Base-by-base conservation (phyloP, 257 asterid genomes). In the Solanum stenotomum region DNA sequence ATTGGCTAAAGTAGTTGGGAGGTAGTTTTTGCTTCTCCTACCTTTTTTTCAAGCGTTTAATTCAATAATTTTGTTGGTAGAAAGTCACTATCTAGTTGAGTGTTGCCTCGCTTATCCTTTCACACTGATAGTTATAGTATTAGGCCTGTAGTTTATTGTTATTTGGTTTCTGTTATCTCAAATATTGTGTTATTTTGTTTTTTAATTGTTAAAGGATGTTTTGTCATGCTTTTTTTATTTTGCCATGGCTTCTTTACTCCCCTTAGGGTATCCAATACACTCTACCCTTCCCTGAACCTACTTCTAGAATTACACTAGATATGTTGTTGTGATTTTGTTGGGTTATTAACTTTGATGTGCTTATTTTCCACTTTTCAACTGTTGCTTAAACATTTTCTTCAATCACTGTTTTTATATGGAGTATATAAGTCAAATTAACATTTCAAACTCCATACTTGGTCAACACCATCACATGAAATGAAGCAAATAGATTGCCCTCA, bases 1-100 rank as follows among this genome's bases (percentile, higher is more conserved):
- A 88, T 93, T 95, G 59, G 98, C 99, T 77, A 92, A 92, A 92
- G 94, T 95, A 46, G 78, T 95, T n/a, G 98, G 98, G 34, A 68
- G 76, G 98, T 95, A 85, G 67, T 85, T 6, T 40, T 40, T 78
- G n/a, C 27, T 72, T 18, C 25, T 2, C 79, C 5, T 4, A 72
- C 42, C 23, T 18, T 18, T 16, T 10, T 1, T 72, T 72, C 44
- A 72, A 33, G 79, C 15, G 23, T 34, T 33, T 72, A 72, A 72
- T 33, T 33, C 40, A 9, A 33, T 16, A 70, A 31, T 29, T 68
- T 68, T 59, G 67, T 20, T 59, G 67, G 67, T 59, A 59, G 67
- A 20, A 59, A 59, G 67, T 59, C 67, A 20, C 25, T 20, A 59
- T 59, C 25, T 20, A 59, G 67, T 59, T 59, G 67, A 20, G 11